Conservation (phyloP, 371 early-diverging fungal species). For the Neoconidiobolus thromboides region DNA sequence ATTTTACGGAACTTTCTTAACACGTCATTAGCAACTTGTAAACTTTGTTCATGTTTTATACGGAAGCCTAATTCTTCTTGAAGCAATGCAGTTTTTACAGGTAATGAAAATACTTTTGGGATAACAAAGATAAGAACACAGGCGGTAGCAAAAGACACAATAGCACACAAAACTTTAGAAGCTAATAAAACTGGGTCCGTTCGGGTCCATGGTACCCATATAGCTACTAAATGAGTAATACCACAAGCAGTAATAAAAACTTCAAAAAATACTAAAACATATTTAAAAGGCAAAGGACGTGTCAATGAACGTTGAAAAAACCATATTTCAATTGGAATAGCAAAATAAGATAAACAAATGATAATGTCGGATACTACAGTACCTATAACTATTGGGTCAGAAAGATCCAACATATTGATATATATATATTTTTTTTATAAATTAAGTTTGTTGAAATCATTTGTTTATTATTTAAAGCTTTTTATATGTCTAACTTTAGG, state of each 20-base stretch:
- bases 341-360: conserved; percentile 2
- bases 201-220: neutral
- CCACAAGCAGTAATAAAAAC: conserved; percentile 5
- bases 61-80: conserved; percentile 2
- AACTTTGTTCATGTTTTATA: neutral
- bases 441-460: too few species aligned
- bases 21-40: conserved; percentile 3
- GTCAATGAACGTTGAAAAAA: conserved; percentile 5
- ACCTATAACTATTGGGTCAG: too few species aligned
- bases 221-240: conserved; percentile 1
- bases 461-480: too few species aligned
- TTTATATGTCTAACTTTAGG: too few species aligned
- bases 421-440: too few species aligned
- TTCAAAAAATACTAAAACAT: conserved; percentile 4
- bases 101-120: conserved; percentile 5
- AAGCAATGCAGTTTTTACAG: conserved; percentile 2
- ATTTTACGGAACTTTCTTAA: conserved; percentile 6
- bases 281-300: neutral
- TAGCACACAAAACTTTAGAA: conserved; percentile 2
- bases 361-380: conserved; percentile 5
- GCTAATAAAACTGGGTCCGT: neutral
- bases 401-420: too few species aligned
- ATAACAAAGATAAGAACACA: conserved; percentile 3
- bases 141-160: neutral
- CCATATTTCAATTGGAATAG: conserved; percentile 7